phyloP scores from a whole-genome alignment of 176 grass and related monocot genomes.

The Cenchrus fungigraminus region DNA sequence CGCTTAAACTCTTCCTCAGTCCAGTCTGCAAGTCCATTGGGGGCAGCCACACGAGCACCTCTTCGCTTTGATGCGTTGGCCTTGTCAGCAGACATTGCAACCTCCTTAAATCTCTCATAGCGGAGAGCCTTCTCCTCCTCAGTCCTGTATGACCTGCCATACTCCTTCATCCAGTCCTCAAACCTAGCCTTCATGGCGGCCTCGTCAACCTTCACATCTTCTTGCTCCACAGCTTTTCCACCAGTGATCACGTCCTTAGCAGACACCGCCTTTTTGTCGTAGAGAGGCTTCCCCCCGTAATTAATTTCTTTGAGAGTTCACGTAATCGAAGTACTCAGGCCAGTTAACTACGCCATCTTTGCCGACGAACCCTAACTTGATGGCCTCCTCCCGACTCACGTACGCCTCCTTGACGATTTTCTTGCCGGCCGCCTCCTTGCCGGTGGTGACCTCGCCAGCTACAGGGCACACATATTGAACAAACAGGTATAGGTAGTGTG shows the following conservation, averaged over 20 bases:
- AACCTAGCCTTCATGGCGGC: not conserved
- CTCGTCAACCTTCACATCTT: not conserved
- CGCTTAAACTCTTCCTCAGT: not conserved
- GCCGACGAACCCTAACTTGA: not conserved
- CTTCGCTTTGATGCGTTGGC: not conserved
- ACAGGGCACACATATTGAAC: too few species aligned
- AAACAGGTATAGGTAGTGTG: too few species aligned
- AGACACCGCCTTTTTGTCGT: not conserved
- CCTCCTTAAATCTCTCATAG: not conserved
- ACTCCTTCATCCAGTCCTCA: conserved; percentile 6
- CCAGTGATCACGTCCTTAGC: not conserved
- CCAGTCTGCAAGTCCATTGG: not conserved
- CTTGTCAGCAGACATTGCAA: not conserved
- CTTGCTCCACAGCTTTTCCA: not conserved
- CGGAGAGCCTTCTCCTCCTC: not conserved
- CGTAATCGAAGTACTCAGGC: not conserved
- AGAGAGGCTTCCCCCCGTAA: not conserved
- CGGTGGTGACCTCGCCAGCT: too few species aligned
- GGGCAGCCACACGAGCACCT: not conserved
- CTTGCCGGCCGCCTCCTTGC: not conserved
- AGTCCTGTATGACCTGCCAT: not conserved
- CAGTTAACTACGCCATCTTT: not conserved
- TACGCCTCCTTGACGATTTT: not conserved
- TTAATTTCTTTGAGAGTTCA: not conserved
- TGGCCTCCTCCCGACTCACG: not conserved